A percentile compares a stretch with the other conserved stretches of the same genome.
Evolutionary conservation across 179 eudicot species (phyloP).

Genomic region (Camellia oleifera): DNA sequence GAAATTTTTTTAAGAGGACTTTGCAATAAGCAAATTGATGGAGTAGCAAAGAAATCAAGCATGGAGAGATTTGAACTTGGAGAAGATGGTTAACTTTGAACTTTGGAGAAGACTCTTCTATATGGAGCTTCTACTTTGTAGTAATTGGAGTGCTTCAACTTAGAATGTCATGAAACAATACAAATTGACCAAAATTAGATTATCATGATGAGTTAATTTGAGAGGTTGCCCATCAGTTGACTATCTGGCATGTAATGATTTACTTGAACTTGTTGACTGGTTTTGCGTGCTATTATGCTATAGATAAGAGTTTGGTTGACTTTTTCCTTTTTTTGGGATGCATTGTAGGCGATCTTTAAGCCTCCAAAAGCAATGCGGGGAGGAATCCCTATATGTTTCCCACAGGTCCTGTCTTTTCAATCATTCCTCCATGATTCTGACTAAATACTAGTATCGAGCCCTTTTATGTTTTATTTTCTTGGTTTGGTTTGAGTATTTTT

Average conservation of each 20-base stretch:
- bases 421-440: not conserved
- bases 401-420: slow-evolving; percentile 56
- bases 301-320: not conserved
- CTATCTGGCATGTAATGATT: not conserved
- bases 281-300: not conserved
- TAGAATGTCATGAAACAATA: not conserved
- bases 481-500: not conserved
- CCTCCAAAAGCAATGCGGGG: slow-evolving; percentile 86
- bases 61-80: not conserved
- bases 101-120: not conserved
- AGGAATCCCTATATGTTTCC: slow-evolving; percentile 87
- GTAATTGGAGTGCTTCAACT: not conserved
- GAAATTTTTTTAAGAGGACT: not conserved
- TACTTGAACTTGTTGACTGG: not conserved
- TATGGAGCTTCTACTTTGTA: no score
- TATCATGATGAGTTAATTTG: not conserved
- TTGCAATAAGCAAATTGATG: not conserved
- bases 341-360: slow-evolving; percentile 63
- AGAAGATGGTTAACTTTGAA: not conserved
- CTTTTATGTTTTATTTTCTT: slow-evolving; percentile 1
- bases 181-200: not conserved
- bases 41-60: not conserved
- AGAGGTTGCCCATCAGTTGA: not conserved
- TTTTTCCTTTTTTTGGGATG: not conserved
- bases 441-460: not conserved